Base-by-base conservation (phyloP, 2,329 filamentous ascomycete genomes). In the Curvularia eragrostidis region DNA sequence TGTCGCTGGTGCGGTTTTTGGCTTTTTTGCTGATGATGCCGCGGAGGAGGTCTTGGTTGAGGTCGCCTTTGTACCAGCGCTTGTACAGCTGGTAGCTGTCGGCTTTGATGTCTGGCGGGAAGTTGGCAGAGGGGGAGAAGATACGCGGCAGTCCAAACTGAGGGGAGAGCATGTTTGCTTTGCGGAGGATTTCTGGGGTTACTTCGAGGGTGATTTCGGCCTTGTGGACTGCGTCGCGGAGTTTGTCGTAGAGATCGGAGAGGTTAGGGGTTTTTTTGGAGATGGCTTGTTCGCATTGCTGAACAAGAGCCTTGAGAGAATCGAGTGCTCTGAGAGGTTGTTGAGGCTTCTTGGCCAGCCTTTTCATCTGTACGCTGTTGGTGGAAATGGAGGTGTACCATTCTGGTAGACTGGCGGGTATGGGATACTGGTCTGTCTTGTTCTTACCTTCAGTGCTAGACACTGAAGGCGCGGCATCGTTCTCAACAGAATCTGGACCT, bases 1-100 rank as follows among this genome's bases (percentile, higher is more conserved):
- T 54, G 41, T 77, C 74, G 15, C 62, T 60, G 30, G 57, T 71
- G 18, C 67, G 65, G 26, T 69, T 69, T 3, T 55, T 68, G 7
- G 34, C 56, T 15, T 61, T 57, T 13, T 54, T 49, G 12, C 59
- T 59, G 10, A 67, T 48, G 48, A 83, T 80, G 5, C 81, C 81
- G 1, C 79, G 78, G 7, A 84, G 71, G 0, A 85, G 65, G 48
- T 83, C 72, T 1, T 78, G 74, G 9, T 80, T 74, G 36, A 83
- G 80, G 28, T 79, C 72, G 10, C 69, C 58, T 0, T 59, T 53
- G 21, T 65, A 72, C 83, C 83, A 85, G 19, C 79, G 79, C 32
- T 68, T 70, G 59, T 80, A 82, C 0, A 85, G 64, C 21, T 80
- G 77, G 39, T 76, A 68, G 0, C 81, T 78, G 54, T 85, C 83